Evolutionary conservation across 2,329 filamentous ascomycete species (phyloP).

Genomic region (Pestalotiopsis sp.): DNA sequence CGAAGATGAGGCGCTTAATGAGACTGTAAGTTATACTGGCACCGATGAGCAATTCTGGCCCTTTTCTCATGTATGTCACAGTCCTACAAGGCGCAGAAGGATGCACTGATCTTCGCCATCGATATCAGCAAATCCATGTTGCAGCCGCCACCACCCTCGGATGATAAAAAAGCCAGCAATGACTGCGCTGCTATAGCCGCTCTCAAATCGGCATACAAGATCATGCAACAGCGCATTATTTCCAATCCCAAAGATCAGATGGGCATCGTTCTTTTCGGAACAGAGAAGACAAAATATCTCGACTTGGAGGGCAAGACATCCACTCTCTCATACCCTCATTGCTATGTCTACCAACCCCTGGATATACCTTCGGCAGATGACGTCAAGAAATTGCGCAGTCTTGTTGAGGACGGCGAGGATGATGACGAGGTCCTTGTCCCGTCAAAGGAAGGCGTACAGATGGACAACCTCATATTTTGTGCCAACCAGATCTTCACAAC

Average conservation of each 20-base stretch:
- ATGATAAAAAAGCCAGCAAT: slow-evolving; percentile 75
- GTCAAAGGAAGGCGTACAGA: slow-evolving; percentile 69
- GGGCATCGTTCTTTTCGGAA: slow-evolving; percentile 90
- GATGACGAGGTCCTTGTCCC: slow-evolving; percentile 70
- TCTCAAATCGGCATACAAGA: slow-evolving; percentile 87
- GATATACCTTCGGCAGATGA: slow-evolving; percentile 86
- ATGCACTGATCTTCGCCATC: slow-evolving; percentile 97
- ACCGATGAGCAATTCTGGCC: background rate
- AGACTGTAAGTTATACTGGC: slow-evolving; percentile 49
- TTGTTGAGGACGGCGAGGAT: slow-evolving; percentile 80
- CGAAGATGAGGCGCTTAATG: slow-evolving; percentile 68
- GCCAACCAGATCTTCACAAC: slow-evolving; percentile 97
- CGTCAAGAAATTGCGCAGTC: slow-evolving; percentile 74
- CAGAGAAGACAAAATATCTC: slow-evolving; percentile 79
- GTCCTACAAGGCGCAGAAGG: slow-evolving; percentile 91
- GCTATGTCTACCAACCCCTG: slow-evolving; percentile 87
- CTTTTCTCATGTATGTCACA: slow-evolving; percentile 33
- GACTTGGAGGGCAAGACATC: slow-evolving; percentile 62
- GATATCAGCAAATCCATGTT: slow-evolving; percentile 91
- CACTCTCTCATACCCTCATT: slow-evolving; percentile 78
- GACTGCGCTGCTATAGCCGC: slow-evolving; percentile 83
- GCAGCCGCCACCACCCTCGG: slow-evolving; percentile 60
- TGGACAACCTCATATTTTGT: slow-evolving; percentile 91
- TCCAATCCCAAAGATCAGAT: slow-evolving; percentile 97
- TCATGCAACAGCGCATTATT: slow-evolving; percentile 99